These are phyloP conservation scores for Monosporozyma aquatica DNA, from an alignment of 805 yeast species.

Conservation along the genomic window DNA sequence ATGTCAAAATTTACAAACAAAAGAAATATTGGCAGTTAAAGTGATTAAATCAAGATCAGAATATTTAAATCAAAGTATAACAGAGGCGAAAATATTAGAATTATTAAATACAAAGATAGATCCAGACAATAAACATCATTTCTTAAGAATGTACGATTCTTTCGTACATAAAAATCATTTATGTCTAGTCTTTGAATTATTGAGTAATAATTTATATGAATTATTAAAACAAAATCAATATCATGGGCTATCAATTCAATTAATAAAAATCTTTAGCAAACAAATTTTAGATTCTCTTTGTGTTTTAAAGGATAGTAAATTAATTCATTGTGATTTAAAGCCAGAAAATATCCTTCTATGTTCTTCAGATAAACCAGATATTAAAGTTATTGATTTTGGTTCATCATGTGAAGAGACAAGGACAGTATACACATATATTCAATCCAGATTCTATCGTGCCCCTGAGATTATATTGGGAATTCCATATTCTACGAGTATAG, in stretches of 20 bases:
- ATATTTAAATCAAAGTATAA: conserved; percentile 79
- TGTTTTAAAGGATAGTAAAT: conserved; percentile 68
- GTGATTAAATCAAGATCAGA: conserved; percentile 90
- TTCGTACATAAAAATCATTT: conserved; percentile 88
- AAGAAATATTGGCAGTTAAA: conserved; percentile 87
- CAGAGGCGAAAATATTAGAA: conserved; percentile 83
- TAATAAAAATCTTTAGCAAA: conserved; percentile 67
- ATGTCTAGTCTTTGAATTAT: conserved; percentile 83
- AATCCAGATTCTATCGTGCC: conserved; percentile 84
- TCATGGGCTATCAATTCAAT: conserved; percentile 73
- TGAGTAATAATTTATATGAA: conserved; percentile 84
- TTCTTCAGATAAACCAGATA: conserved; percentile 61
- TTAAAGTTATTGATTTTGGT: conserved; percentile 93
- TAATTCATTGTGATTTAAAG: conserved; percentile 93
- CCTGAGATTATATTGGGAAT: conserved; percentile 91
- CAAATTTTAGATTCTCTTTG: conserved; percentile 78
- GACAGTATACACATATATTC: conserved; percentile 83
- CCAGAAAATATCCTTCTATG: conserved; percentile 88
- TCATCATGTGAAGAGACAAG: conserved; percentile 89
- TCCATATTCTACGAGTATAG: conserved; percentile 87
- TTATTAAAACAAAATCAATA: conserved; percentile 87
- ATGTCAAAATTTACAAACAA: conserved; percentile 62
- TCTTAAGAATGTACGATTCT: conserved; percentile 72
- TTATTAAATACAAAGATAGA: conserved; percentile 64
- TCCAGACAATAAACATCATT: conserved; percentile 61